Base-by-base conservation (phyloP, 495 filamentous ascomycete species). In the Articulospora tetracladia region DNA sequence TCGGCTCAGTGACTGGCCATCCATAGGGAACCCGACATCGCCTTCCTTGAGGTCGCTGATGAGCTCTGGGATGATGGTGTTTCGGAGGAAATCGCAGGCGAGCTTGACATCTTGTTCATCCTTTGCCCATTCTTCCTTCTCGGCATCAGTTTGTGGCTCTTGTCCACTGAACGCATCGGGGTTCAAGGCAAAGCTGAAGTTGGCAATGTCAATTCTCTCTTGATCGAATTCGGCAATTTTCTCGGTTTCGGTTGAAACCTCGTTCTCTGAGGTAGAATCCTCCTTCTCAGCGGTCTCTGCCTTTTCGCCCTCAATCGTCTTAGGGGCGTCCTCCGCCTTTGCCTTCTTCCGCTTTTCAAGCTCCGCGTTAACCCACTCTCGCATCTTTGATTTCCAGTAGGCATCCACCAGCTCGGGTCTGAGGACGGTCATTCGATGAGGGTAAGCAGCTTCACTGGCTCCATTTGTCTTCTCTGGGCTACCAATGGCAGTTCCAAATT, bases 1-100 rank as follows among this genome's bases (percentile, higher is more conserved):
- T 63, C 86, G 83, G 61, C 86, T 91, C 58, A 99, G 79, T 24
- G 93, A 97, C 65, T 89, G 84, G 41, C 95, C 95, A 68, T 99
- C 95, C 92, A 98, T 97, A 36, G 95, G 95, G 79, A 97, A 97
- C 61, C 92, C 91, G 51, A 97, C 86, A 62, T 99, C 95, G 11
- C 92, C 90, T 66, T 96, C 90, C 69, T 89, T 87, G 48, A 98
- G 84, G 63, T 98, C 93, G 65, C 86, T 82, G 53, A 96, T 77
- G 61, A 88, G 73, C 15, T 70, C 67, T 13, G 91, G 91, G 58
- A 99, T 87, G 50, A 90, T 78, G 53, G 84, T 85, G 48, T 85
- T 77, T 1, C 83, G 82, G 50, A 99, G 80, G 74, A 87, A 90
- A 46, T 84, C 82, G 76, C 92, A 93, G 20, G 90, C 91, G 34